Conservation (phyloP, 768 basidiomycete species). For the Amylocystis lapponica region DNA sequence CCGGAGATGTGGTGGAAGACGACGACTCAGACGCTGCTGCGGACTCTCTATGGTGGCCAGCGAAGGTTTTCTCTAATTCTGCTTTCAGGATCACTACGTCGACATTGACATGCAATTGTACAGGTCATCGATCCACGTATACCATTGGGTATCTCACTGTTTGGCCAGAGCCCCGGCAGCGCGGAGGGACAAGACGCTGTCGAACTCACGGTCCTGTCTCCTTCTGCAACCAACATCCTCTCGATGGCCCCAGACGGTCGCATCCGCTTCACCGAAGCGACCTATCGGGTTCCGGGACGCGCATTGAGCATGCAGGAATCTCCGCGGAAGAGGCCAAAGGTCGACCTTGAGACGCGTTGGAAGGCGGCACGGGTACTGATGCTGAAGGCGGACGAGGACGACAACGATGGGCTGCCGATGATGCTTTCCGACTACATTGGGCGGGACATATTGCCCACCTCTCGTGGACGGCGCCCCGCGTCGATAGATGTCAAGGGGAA, state of each 20-base stretch:
- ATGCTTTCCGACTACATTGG: constrained; percentile 17
- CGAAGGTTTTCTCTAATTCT: constrained; percentile 39
- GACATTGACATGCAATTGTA: constrained; percentile 2
- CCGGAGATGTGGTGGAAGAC: constrained; percentile 11
- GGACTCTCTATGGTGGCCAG: constrained; percentile 65
- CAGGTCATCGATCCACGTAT: constrained; percentile 18
- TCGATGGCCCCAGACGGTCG: constrained; percentile 30
- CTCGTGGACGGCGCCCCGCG: no score
- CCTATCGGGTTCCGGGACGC: constrained; percentile 19
- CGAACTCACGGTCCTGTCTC: constrained; percentile 16
- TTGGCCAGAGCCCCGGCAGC: constrained; percentile 22
- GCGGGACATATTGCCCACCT: constrained; percentile 9
- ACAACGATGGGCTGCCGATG: constrained; percentile 45
- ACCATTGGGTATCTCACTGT: constrained; percentile 24
- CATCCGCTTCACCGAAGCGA: constrained; percentile 38
- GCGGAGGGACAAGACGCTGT: neutral
- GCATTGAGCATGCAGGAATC: constrained; percentile 23
- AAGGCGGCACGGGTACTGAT: constrained; percentile 40
- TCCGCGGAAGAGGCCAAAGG: constrained; percentile 41
- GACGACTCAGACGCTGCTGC: constrained; percentile 23
- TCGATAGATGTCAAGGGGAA: neutral
- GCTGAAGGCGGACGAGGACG: constrained; percentile 36
- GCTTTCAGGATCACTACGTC: constrained; percentile 19
- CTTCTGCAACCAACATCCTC: constrained; percentile 37
- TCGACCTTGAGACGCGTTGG: constrained; percentile 37